Evolutionary conservation across 495 filamentous ascomycete species (phyloP).

Genomic region (Aspergillus heteromorphus): DNA sequence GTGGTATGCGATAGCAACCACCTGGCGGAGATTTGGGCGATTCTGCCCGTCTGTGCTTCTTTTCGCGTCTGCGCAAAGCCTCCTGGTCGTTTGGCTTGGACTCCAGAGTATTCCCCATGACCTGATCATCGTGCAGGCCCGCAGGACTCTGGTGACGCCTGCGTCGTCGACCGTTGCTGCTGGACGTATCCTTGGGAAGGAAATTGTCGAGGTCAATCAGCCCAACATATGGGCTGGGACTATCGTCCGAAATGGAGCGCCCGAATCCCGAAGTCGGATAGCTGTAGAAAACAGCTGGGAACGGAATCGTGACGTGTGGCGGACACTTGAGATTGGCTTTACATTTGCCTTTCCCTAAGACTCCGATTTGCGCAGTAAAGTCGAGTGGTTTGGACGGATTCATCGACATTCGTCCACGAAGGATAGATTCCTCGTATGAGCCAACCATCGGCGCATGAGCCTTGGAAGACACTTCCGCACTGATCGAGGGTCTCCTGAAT

Average conservation of each 20-base stretch:
- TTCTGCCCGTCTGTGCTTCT: slow-evolving; percentile 56
- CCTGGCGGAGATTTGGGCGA: slow-evolving; percentile 70
- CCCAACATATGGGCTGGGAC: slow-evolving; percentile 93
- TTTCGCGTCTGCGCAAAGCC: slow-evolving; percentile 35
- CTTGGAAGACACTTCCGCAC: slow-evolving; percentile 68
- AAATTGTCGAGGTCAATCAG: slow-evolving; percentile 85
- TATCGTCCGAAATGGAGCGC: slow-evolving; percentile 62
- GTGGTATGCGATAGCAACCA: slow-evolving; percentile 90
- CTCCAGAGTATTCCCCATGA: slow-evolving; percentile 7
- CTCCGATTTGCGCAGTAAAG: slow-evolving; percentile 94
- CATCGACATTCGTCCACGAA: slow-evolving; percentile 94
- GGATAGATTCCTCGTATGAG: slow-evolving; percentile 94
- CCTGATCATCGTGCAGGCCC: slow-evolving; percentile 16
- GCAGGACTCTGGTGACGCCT: slow-evolving; percentile 45
- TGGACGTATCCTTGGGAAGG: slow-evolving; percentile 45
- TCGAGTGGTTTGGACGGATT: slow-evolving; percentile 89
- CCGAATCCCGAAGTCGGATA: slow-evolving; percentile 64
- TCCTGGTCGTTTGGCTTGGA: slow-evolving; percentile 18
- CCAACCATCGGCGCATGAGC: slow-evolving; percentile 94
- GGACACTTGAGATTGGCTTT: slow-evolving; percentile 83
- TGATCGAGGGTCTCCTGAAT: slow-evolving; percentile 63
- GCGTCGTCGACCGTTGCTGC: slow-evolving; percentile 35
- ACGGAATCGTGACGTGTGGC: slow-evolving; percentile 85
- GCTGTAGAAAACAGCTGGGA: slow-evolving; percentile 95
- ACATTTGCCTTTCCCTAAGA: slow-evolving; percentile 84